Evolutionary conservation across 129 eudicot species (phyloP).

Genomic region (Dittrichia graveolens): DNA sequence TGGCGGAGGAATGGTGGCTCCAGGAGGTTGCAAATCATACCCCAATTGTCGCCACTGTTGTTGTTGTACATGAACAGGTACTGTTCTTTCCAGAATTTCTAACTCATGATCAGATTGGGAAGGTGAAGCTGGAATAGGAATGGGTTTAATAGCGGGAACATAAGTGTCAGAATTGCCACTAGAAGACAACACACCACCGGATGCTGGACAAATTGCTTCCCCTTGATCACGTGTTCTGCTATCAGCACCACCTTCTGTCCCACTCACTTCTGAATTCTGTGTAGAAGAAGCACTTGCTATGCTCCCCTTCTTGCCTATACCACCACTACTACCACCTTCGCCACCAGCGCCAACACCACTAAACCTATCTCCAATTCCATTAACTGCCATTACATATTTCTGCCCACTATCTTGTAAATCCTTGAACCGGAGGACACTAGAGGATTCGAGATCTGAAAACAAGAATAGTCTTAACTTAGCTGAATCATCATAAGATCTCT

Average conservation of each 20-base stretch:
- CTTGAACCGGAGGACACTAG: constrained; percentile 47
- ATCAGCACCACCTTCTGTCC: constrained; percentile 58
- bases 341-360: constrained; percentile 42
- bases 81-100: constrained; percentile 51
- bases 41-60: constrained; percentile 43
- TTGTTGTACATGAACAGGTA: constrained; percentile 43
- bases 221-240: constrained; percentile 47
- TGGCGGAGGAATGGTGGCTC: constrained; percentile 40
- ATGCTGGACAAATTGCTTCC: constrained; percentile 49
- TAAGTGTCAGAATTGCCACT: constrained; percentile 33
- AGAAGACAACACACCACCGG: constrained; percentile 49
- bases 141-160: constrained; percentile 38
- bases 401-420: constrained; percentile 76
- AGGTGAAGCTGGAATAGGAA: constrained; percentile 39
- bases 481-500: constrained; percentile 70
- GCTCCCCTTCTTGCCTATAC: constrained; percentile 57
- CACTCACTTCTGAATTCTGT: constrained; percentile 71
- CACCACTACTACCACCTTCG: constrained; percentile 39
- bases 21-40: constrained; percentile 52
- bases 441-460: constrained; percentile 65
- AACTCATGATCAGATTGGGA: constrained; percentile 49
- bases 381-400: constrained; percentile 79
- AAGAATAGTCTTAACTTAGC: constrained; percentile 77
- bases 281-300: constrained; percentile 65
- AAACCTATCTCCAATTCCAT: constrained; percentile 55